These are phyloP conservation scores for Tylopilus felleus DNA, from an alignment of 768 basidiomycete genomes.

Conservation along the genomic window DNA sequence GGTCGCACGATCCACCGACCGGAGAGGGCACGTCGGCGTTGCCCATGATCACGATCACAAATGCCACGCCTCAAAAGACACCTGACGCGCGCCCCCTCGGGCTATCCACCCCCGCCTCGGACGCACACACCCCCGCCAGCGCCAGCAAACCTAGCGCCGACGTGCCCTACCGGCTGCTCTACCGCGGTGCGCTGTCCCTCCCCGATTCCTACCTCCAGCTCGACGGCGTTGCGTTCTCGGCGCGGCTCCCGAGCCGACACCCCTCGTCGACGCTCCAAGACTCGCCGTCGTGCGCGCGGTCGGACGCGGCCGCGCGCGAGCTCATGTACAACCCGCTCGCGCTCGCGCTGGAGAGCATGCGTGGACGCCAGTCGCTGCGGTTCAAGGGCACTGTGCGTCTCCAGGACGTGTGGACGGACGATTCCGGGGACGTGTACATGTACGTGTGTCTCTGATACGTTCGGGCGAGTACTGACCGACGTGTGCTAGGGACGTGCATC, in stretches of 20 bases:
- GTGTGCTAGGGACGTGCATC: constrained; percentile 63
- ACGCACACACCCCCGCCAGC: neutral
- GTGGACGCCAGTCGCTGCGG: constrained; percentile 61
- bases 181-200: constrained; percentile 70
- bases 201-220: constrained; percentile 70
- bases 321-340: constrained; percentile 69
- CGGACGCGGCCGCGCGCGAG: constrained; percentile 27
- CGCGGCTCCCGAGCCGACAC: constrained; percentile 36
- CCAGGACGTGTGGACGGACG: constrained; percentile 58
- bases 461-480: neutral
- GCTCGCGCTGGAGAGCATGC: constrained; percentile 76
- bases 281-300: constrained; percentile 22
- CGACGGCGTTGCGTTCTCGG: constrained; percentile 70
- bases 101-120: constrained; percentile 4
- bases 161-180: constrained; percentile 51
- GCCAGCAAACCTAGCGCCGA: constrained; percentile 4
- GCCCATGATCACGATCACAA: constrained; percentile 13
- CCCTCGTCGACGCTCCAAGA: constrained; percentile 28
- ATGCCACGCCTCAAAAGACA: constrained; percentile 23
- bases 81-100: neutral
- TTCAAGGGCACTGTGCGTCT: constrained; percentile 54
- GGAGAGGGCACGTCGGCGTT: neutral
- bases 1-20: neutral
- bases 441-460: constrained; percentile 28
- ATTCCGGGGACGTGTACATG: constrained; percentile 48